phyloP scores from a whole-genome alignment of 306 rosid genomes.

The Neltuma alba region DNA sequence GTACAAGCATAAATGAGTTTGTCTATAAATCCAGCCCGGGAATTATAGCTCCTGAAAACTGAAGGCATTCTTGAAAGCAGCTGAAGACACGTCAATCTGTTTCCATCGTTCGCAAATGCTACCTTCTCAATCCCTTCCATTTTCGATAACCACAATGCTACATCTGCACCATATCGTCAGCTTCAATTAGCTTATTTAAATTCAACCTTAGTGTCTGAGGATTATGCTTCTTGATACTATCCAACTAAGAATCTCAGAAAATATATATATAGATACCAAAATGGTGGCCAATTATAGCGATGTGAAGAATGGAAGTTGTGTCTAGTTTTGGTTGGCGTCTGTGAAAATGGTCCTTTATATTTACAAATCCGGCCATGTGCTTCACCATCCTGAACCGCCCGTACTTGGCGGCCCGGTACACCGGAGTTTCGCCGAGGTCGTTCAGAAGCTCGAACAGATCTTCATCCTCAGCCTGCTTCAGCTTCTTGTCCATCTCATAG shows the following conservation, averaged over 20 bases:
- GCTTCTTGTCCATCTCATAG: background rate
- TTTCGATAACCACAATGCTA: slow-evolving; percentile 16
- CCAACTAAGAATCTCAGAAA: too few relatives aligned
- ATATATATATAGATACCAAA: background rate
- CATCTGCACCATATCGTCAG: slow-evolving; percentile 29
- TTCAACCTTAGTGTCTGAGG: too few relatives aligned
- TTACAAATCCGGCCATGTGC: background rate
- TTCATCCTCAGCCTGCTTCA: background rate
- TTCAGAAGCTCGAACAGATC: background rate
- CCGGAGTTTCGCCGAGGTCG: slow-evolving; percentile 11
- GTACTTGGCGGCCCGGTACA: slow-evolving; percentile 5
- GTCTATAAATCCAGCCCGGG: background rate
- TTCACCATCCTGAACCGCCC: background rate
- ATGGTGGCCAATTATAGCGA: background rate
- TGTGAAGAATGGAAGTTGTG: slow-evolving; percentile 15
- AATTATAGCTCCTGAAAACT: background rate
- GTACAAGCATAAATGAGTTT: slow-evolving; percentile 10
- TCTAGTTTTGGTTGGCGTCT: background rate
- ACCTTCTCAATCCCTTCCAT: background rate
- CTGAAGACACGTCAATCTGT: slow-evolving; percentile 6
- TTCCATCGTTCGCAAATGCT: background rate
- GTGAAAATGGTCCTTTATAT: background rate
- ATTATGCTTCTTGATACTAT: too few relatives aligned
- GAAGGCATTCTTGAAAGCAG: slow-evolving; percentile 24
- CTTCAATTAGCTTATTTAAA: too few relatives aligned